Base-by-base conservation (phyloP, 2,329 filamentous ascomycete species). In the Annulohypoxylon truncatum region DNA sequence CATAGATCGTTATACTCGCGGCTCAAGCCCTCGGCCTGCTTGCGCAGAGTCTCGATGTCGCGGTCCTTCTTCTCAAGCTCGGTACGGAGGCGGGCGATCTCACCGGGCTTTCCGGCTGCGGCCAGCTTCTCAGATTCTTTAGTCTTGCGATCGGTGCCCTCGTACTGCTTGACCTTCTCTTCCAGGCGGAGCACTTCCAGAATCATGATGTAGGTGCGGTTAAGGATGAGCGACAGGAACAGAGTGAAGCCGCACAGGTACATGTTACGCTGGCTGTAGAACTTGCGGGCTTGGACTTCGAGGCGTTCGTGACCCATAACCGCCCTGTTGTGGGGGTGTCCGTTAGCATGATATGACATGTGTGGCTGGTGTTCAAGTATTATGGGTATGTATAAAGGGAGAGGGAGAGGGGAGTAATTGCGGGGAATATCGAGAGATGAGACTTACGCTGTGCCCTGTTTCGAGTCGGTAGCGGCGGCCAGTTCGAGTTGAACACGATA, bases 191-290 rank as follows among this genome's bases (percentile, higher is more conserved):
- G 92, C 54, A 92, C 89, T 74, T 97, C 94, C 71, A 97, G 87
- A 77, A 97, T 97, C 92, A 98, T 95, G 77, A 91, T 92, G 85
- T 98, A 99, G 77, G 96, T 99, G 78, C 96, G 95, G 90, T 99
- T 98, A 79, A 96, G 92, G 82, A 99, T 99, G 71, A 99, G 87
- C 57, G 95, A 98, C 68, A 99, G 91, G 89, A 99, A 98, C 70
- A 99, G 91, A 4, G 96, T 99, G 86, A 99, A 99, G 75, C 96
- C 96, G 82, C 96, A 98, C 68, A 99, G 94, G 84, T 99, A 99
- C 96, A 99, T 99, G 89, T 99, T 99, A 81, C 96, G 94, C 85
- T 99, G 95, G 68, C 94, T 97, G 88, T 99, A 99, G 87, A 99
- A 99, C 84, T 99, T 99, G 87, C 96, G 94, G 71, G 96, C 95